phyloP scores from a whole-genome alignment of 78 protist species.

The Planoprotostelium fungivorum region DNA sequence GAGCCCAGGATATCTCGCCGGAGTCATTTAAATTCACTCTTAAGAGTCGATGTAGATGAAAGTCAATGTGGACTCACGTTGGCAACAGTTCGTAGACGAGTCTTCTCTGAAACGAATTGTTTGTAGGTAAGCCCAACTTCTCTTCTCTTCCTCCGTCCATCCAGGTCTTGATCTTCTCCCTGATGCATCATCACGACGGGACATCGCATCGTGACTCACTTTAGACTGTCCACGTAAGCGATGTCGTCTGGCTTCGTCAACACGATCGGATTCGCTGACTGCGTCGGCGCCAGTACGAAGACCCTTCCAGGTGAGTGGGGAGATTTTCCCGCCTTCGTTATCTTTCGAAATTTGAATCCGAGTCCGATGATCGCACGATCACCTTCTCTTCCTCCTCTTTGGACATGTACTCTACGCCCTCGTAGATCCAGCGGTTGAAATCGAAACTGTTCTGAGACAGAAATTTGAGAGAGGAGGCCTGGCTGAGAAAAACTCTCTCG shows the following conservation, averaged over 20 bases:
- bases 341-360: background rate
- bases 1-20: too few species aligned
- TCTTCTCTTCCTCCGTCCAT: background rate
- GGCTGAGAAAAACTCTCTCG: background rate
- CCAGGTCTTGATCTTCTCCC: background rate
- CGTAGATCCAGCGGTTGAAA: background rate
- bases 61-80: background rate
- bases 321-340: background rate
- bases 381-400: background rate
- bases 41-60: too few species aligned
- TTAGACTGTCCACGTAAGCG: too few species aligned
- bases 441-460: background rate
- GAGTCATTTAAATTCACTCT: too few species aligned
- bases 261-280: too few species aligned
- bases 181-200: background rate
- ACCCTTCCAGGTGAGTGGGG: too few species aligned
- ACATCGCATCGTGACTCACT: background rate
- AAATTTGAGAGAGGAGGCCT: background rate
- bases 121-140: background rate
- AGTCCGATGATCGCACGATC: background rate
- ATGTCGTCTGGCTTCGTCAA: too few species aligned
- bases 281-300: too few species aligned
- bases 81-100: background rate
- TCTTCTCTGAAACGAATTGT: background rate
- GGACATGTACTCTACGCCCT: background rate